Conservation (phyloP, 2,329 filamentous ascomycete species). For the Teratosphaeria destructans region DNA sequence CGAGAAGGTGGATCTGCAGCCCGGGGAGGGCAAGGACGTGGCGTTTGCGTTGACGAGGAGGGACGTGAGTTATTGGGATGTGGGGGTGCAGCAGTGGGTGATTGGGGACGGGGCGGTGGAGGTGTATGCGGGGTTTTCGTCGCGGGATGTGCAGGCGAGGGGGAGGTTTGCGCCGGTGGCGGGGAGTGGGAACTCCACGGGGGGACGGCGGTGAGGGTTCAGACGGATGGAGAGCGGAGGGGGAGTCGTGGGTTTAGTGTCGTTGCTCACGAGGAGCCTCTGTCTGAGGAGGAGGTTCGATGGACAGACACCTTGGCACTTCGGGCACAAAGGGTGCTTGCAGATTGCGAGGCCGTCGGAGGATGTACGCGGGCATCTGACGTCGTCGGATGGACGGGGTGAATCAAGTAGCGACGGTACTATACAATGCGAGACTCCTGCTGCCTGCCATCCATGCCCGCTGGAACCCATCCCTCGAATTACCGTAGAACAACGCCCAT, state of each 20-base stretch:
- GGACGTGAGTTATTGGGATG: conserved; percentile 10
- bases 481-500: not conserved
- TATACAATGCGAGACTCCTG: not conserved
- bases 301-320: no score
- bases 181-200: not conserved
- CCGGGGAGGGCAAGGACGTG: conserved; percentile 3
- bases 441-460: not conserved
- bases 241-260: no score
- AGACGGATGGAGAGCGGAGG: not conserved
- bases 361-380: no score
- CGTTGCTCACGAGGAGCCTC: no score
- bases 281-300: no score
- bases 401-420: not conserved
- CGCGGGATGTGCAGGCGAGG: conserved; percentile 15
- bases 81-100: conserved; percentile 26
- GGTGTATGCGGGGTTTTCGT: conserved; percentile 18
- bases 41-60: conserved; percentile 5
- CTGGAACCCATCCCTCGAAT: no score
- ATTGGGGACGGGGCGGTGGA: conserved; percentile 5
- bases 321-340: no score
- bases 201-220: not conserved
- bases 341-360: no score
- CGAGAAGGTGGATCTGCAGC: conserved; percentile 11
- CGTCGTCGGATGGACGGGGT: no score
- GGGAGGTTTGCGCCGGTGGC: conserved; percentile 6